Evolutionary conservation across 176 grass and related monocot species (phyloP).

Genomic region (Eleusine indica): DNA sequence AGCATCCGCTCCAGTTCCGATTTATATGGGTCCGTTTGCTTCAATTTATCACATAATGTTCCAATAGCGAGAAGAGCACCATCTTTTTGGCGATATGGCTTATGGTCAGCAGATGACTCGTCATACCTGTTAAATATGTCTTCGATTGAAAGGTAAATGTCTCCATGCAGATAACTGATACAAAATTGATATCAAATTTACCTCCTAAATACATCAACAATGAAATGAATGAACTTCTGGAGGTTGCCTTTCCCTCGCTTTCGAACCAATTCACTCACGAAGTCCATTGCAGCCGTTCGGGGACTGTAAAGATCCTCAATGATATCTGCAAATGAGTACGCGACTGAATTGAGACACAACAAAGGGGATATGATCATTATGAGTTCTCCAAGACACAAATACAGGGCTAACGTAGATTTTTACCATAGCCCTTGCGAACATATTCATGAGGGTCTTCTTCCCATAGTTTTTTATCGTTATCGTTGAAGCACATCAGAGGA

Average conservation of each 20-base stretch:
- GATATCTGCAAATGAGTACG: constrained; percentile 57
- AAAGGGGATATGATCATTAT: not conserved
- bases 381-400: constrained; percentile 19
- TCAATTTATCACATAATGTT: constrained; percentile 88
- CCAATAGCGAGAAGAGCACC: constrained; percentile 94
- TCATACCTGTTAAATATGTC: constrained; percentile 58
- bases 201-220: constrained; percentile 85
- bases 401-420: constrained; percentile 33
- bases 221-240: constrained; percentile 91
- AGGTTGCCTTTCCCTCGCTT: constrained; percentile 87
- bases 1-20: constrained; percentile 76
- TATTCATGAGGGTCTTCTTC: constrained; percentile 98
- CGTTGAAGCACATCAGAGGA: constrained; percentile 97
- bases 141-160: constrained; percentile 21
- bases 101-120: constrained; percentile 58
- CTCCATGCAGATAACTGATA: not conserved
- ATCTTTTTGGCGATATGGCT: constrained; percentile 90
- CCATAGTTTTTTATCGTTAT: constrained; percentile 94
- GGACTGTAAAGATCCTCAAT: constrained; percentile 96
- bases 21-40: constrained; percentile 89
- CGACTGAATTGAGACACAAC: constrained; percentile 2
- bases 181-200: constrained; percentile 33
- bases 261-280: constrained; percentile 91
- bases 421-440: constrained; percentile 97
- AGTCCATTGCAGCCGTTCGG: constrained; percentile 92